Conservation (phyloP, 768 basidiomycete genomes). For the Boletus sensibilis region DNA sequence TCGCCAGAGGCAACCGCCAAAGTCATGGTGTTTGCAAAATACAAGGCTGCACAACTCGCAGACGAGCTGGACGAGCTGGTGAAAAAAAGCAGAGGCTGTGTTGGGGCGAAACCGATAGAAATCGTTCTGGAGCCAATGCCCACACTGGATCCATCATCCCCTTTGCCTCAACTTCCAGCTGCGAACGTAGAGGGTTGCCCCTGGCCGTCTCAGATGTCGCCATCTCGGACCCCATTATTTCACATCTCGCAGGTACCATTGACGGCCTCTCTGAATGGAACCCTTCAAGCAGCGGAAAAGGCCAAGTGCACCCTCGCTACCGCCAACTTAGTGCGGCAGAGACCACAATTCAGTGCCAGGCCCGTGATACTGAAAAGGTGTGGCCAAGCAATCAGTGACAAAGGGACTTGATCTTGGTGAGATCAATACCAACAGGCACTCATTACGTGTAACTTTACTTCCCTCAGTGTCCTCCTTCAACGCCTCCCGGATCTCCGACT, state of each 20-base stretch:
- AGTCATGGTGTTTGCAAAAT: constrained; percentile 42
- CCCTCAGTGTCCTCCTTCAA: too few species aligned
- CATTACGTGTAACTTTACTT: too few species aligned
- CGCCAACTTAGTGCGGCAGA: too few species aligned
- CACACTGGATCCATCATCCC: constrained; percentile 21
- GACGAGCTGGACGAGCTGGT: constrained; percentile 70
- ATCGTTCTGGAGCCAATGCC: constrained; percentile 15
- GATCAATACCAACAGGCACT: too few species aligned
- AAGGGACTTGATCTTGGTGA: too few species aligned
- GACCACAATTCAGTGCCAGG: too few species aligned
- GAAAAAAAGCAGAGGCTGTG: constrained; percentile 69
- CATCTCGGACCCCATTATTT: constrained; percentile 86
- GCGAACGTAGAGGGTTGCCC: constrained; percentile 51
- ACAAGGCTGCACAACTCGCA: constrained; percentile 50
- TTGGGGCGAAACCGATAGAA: constrained; percentile 46
- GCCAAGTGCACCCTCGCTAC: constrained; percentile 74
- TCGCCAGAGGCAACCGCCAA: constrained; percentile 32
- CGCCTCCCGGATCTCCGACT: too few species aligned
- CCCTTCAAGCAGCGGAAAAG: constrained; percentile 63
- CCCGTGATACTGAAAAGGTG: too few species aligned
- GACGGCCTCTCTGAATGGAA: constrained; percentile 81
- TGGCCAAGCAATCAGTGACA: too few species aligned
- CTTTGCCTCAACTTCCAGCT: constrained; percentile 27
- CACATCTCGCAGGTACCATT: constrained; percentile 89
- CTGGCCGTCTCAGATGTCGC: constrained; percentile 69